These are phyloP conservation scores for Lichtheimia corymbifera DNA, from an alignment of 371 early-diverging fungal species.

Conservation along the genomic window DNA sequence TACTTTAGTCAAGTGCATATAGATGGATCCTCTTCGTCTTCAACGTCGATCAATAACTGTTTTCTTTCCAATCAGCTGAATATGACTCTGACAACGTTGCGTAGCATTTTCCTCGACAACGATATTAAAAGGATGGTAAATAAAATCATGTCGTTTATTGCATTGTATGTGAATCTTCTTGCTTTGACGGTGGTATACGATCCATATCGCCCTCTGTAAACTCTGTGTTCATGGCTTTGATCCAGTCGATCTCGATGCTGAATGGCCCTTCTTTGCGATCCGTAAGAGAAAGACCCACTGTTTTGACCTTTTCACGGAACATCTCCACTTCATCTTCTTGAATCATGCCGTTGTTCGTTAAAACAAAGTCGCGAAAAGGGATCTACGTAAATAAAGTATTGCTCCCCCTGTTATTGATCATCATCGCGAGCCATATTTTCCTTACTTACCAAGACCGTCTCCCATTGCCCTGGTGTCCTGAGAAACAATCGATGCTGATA, in stretches of 20 bases:
- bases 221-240: constrained; percentile 80
- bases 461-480: constrained; percentile 88
- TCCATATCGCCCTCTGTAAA: constrained; percentile 73
- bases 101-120: no score
- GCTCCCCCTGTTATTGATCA: not conserved
- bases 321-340: constrained; percentile 85
- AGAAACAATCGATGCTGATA: constrained; percentile 92
- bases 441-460: constrained; percentile 73
- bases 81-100: no score
- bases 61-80: no score
- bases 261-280: constrained; percentile 88
- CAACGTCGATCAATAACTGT: no score
- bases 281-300: constrained; percentile 85
- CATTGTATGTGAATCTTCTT: not conserved
- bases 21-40: no score
- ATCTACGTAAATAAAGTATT: constrained; percentile 52
- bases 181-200: constrained; percentile 6
- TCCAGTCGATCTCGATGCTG: constrained; percentile 85
- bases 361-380: constrained; percentile 89
- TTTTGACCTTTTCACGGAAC: constrained; percentile 82
- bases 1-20: no score
- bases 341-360: constrained; percentile 86
- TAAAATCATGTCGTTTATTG: no score
- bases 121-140: no score
- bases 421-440: not conserved